A percentile compares a stretch with the other conserved stretches of the same genome.
phyloP scores from a whole-genome alignment of 1,284 basidiomycete genomes.

The Sanguinoderma infundibulare region DNA sequence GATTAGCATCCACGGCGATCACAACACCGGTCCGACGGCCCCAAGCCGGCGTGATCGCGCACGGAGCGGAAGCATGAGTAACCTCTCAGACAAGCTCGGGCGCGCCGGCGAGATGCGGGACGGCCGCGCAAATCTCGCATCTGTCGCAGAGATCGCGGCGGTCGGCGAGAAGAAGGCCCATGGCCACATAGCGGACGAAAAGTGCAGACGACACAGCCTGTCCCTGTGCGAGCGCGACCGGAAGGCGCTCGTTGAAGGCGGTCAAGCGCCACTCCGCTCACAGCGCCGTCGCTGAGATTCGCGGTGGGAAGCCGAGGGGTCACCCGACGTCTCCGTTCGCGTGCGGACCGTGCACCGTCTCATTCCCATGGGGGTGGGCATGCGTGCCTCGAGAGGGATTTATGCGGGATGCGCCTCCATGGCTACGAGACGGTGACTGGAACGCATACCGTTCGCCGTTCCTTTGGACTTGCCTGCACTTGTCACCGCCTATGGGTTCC shows the following conservation, averaged over 20 bases:
- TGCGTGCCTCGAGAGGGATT: no score
- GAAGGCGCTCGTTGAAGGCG: background rate
- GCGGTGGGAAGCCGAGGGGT: background rate
- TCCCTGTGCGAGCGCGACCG: background rate
- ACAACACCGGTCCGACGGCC: background rate
- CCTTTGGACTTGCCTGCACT: background rate
- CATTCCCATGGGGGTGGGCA: no score
- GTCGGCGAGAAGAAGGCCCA: background rate
- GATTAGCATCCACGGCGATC: background rate
- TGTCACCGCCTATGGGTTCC: background rate
- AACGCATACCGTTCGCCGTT: no score
- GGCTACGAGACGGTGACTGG: no score
- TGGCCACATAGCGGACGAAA: background rate
- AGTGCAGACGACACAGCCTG: background rate
- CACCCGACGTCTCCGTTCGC: background rate
- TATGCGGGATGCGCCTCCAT: no score
- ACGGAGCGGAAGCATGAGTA: constrained; percentile 14
- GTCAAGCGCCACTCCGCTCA: background rate
- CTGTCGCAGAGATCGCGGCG: background rate
- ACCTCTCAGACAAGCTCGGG: background rate
- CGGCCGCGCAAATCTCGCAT: background rate
- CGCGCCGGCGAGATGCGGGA: no score
- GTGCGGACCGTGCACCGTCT: background rate
- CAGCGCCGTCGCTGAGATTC: background rate
- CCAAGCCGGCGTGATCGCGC: background rate